Conservation (phyloP, 441 rosid genomes). For the Adansonia grandidieri region DNA sequence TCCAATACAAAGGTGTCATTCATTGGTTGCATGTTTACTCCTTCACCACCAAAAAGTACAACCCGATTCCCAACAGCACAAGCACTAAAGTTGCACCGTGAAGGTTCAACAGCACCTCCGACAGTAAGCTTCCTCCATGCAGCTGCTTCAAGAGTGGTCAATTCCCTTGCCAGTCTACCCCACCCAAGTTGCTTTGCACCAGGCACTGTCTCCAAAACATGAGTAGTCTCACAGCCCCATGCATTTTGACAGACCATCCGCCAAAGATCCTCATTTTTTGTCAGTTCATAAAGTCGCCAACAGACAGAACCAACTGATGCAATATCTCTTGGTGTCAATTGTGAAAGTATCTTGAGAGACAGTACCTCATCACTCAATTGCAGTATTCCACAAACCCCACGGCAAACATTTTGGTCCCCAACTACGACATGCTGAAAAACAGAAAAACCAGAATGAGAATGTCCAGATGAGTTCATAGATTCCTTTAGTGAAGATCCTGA, state of each 20-base stretch:
- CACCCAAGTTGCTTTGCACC: conserved; percentile 91
- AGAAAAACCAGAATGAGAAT: conserved; percentile 46
- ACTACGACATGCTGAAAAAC: conserved; percentile 39
- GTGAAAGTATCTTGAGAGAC: conserved; percentile 76
- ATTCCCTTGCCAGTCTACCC: conserved; percentile 86
- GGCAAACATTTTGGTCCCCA: conserved; percentile 68
- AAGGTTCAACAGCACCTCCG: conserved; percentile 93
- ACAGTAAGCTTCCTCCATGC: conserved; percentile 94
- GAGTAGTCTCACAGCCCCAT: conserved; percentile 93
- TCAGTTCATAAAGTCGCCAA: conserved; percentile 61
- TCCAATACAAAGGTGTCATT: conserved; percentile 95
- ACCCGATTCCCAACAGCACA: conserved; percentile 98
- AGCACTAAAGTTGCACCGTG: conserved; percentile 92
- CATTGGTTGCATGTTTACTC: conserved; percentile 98
- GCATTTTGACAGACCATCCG: conserved; percentile 96
- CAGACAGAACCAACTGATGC: conserved; percentile 88
- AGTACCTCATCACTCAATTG: conserved; percentile 87
- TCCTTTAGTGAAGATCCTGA: conserved; percentile 57
- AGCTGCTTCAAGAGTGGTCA: conserved; percentile 93
- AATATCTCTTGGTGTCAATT: conserved; percentile 81
- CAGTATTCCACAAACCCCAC: conserved; percentile 75
- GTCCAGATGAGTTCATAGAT: conserved; percentile 45
- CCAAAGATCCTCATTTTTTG: conserved; percentile 91
- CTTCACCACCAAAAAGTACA: conserved; percentile 95
- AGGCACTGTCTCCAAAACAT: conserved; percentile 81